A percentile compares a stretch with the other conserved stretches of the same genome.
Conservation (phyloP, 2,329 filamentous ascomycete genomes). For the Neoarthrinium moseri region DNA sequence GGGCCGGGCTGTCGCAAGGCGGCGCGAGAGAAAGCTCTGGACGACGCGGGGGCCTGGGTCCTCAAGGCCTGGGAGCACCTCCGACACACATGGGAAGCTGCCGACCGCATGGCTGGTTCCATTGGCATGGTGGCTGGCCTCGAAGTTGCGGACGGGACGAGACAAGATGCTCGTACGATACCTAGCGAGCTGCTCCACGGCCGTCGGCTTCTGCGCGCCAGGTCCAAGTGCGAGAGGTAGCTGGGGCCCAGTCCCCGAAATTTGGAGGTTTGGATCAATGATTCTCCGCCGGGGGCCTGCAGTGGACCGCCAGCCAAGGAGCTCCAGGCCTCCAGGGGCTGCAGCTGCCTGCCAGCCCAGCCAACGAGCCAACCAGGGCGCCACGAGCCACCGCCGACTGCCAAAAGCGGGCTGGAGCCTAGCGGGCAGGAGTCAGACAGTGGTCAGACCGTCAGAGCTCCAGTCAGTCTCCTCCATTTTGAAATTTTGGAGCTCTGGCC, state of each 20-base stretch:
- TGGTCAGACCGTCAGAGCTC: slow-evolving; percentile 1
- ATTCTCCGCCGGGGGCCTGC: slow-evolving; percentile 1
- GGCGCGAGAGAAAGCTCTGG: slow-evolving; percentile 10
- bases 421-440: no score
- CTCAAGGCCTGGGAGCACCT: slow-evolving; percentile 20
- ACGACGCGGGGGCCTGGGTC: neutral
- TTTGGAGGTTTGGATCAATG: slow-evolving; percentile 6
- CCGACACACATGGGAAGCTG: slow-evolving; percentile 25
- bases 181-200: neutral
- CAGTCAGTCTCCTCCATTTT: neutral
- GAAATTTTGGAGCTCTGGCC: slow-evolving; percentile 9
- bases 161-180: slow-evolving; percentile 3
- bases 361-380: no score
- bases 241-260: neutral
- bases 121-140: slow-evolving; percentile 13
- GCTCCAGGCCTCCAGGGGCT: neutral
- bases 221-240: no score
- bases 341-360: no score
- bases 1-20: slow-evolving; percentile 2
- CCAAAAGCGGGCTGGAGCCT: neutral
- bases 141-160: neutral
- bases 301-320: neutral
- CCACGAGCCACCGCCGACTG: no score
- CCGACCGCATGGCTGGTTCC: slow-evolving; percentile 26
- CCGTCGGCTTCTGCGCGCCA: no score